Evolutionary conservation across 2,329 filamentous ascomycete species (phyloP), one percentile per base, ranked within the genome.

Genomic region (Claviceps pusilla): DNA sequence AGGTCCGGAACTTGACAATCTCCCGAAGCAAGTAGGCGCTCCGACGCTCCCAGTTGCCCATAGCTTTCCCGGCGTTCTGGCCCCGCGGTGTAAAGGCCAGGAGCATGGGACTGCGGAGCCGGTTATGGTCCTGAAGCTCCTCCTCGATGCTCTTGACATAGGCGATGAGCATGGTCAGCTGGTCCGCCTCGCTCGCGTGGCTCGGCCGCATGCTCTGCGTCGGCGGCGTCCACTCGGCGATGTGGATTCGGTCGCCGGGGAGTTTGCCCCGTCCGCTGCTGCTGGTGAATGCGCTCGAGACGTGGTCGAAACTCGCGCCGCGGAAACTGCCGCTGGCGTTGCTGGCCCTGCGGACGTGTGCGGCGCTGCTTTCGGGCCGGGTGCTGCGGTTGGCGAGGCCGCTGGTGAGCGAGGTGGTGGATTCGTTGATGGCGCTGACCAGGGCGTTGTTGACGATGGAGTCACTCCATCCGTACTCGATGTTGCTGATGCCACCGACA

Each of bases 21-120:
- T 98, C 93, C 41, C 87, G 78, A 12, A 97, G 76, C 45, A 98
- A 73, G 66, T 97, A 95, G 35, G 87, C 84, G 54, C 88, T 94
- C 73, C 97, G 97, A 64, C 86, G 83, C 73, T 98, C 90, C 91
- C 93, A 98, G 69, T 98, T 98, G 24, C 84, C 78, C 86, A 97
- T 91, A 16, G 91, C 89, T 69, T 86, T 90, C 58, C 74, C 75
- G 16, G 84, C 80, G 63, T 97, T 97, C 42, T 81, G 77, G 57
- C 91, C 86, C 35, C 89, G 81, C 3, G 89, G 86, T 14, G 88
- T 89, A 66, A 94, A 97, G 9, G 93, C 89, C 54, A 95, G 77
- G 54, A 90, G 77, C 85, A 97, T 93, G 2, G 89, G 84, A 55
- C 82, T 82, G 60, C 93, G 83, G 59, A 97, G 75, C 65, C 90